Percentiles rank a stretch among this genome's conserved stretches.
Evolutionary conservation across 192 early-diverging fungal genomes (phyloP).

Genomic region (Backusella liffmaniae): DNA sequence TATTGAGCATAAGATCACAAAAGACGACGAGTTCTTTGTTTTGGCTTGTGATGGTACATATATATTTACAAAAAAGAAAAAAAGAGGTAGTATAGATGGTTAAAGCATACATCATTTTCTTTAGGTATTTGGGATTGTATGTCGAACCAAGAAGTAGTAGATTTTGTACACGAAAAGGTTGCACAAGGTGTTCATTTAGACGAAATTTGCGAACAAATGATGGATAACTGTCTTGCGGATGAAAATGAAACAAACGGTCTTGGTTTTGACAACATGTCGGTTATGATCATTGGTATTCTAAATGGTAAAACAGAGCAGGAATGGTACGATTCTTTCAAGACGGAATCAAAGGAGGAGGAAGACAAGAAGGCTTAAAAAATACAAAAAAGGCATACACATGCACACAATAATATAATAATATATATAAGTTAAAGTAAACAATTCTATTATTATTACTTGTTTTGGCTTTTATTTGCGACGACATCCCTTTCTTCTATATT

Average conservation of each 20-base stretch:
- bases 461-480: not conserved
- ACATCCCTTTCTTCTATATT: not conserved
- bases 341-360: not conserved
- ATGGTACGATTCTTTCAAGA: slow-evolving; percentile 58
- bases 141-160: slow-evolving; percentile 84
- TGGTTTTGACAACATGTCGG: slow-evolving; percentile 99
- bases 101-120: not conserved
- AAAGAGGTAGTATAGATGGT: not conserved
- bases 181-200: slow-evolving; percentile 57
- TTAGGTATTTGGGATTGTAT: slow-evolving; percentile 98
- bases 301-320: slow-evolving; percentile 72
- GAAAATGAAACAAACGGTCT: slow-evolving; percentile 85
- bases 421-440: not conserved
- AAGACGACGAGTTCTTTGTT: slow-evolving; percentile 92
- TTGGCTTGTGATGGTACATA: slow-evolving; percentile 91
- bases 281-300: slow-evolving; percentile 88
- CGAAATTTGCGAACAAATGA: slow-evolving; percentile 83
- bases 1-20: slow-evolving; percentile 51
- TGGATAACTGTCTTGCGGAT: slow-evolving; percentile 88
- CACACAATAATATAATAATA: not conserved
- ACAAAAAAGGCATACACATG: not conserved
- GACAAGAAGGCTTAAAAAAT: not conserved
- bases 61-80: not conserved
- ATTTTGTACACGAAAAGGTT: slow-evolving; percentile 79
- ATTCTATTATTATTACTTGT: not conserved